phyloP scores from a whole-genome alignment of 2,329 filamentous ascomycete species.

The Achaetomium macrosporum region DNA sequence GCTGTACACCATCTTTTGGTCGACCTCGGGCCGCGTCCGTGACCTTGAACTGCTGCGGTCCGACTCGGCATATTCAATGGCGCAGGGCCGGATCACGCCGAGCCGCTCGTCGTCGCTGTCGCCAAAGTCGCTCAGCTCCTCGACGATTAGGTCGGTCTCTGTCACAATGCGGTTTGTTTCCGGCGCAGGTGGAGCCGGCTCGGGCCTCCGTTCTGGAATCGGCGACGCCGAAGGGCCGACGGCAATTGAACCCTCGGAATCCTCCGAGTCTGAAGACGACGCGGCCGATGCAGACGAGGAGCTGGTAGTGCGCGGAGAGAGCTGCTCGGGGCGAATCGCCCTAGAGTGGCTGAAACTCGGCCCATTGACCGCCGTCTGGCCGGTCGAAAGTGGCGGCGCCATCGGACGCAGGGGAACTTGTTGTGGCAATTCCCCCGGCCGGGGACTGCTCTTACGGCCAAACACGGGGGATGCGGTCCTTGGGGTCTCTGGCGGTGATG shows the following conservation, averaged over 20 bases:
- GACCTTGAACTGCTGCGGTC: slow-evolving; percentile 38
- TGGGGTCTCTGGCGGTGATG: slow-evolving; percentile 39
- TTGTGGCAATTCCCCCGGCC: slow-evolving; percentile 18
- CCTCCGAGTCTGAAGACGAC: slow-evolving; percentile 24
- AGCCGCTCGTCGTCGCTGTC: slow-evolving; percentile 40
- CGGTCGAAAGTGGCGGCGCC: slow-evolving; percentile 27
- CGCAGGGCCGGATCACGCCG: slow-evolving; percentile 39
- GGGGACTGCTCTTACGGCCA: slow-evolving; percentile 26
- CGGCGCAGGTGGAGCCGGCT: slow-evolving; percentile 15
- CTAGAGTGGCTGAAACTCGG: slow-evolving; percentile 30
- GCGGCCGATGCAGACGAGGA: slow-evolving; percentile 27
- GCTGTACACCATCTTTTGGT: slow-evolving; percentile 39
- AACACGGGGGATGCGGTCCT: slow-evolving; percentile 31
- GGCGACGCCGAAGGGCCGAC: slow-evolving; percentile 22
- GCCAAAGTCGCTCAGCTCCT: slow-evolving; percentile 41
- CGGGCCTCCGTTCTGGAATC: slow-evolving; percentile 18
- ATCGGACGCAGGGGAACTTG: slow-evolving; percentile 21
- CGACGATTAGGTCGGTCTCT: slow-evolving; percentile 34
- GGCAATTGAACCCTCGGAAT: slow-evolving; percentile 18
- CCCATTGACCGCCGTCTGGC: slow-evolving; percentile 29
- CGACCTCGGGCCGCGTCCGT: slow-evolving; percentile 32
- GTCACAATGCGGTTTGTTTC: slow-evolving; percentile 16
- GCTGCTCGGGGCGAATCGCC: slow-evolving; percentile 30
- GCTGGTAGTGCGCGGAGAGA: slow-evolving; percentile 36
- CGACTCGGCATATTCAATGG: slow-evolving; percentile 41